These are phyloP conservation scores for Debaryomyces robertsiae DNA, from an alignment of 1,139 yeast species.

Conservation along the genomic window DNA sequence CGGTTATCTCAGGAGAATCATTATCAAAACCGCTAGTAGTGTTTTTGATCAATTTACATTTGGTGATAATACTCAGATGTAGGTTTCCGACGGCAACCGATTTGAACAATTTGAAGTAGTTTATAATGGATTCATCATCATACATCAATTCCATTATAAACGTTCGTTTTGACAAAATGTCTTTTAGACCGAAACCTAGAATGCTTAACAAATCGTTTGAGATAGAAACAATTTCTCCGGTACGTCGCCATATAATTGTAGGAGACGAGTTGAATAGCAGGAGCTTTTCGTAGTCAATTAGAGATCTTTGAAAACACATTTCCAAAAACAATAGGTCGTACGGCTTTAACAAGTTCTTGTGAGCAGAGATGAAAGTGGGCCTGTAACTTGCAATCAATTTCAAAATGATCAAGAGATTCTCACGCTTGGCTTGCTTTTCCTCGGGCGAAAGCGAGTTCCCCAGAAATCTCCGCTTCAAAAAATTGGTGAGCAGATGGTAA, in stretches of 20 bases:
- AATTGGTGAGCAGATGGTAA: slow-evolving; percentile 61
- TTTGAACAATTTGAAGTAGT: slow-evolving; percentile 47
- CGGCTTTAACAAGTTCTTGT: slow-evolving; percentile 62
- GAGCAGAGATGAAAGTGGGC: slow-evolving; percentile 74
- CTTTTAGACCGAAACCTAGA: slow-evolving; percentile 55
- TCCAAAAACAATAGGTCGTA: slow-evolving; percentile 68
- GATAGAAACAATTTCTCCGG: slow-evolving; percentile 74
- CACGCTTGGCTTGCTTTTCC: slow-evolving; percentile 39
- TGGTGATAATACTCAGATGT: slow-evolving; percentile 53
- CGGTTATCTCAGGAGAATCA: slow-evolving; percentile 11
- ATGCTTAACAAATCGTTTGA: slow-evolving; percentile 67
- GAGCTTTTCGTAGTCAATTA: slow-evolving; percentile 64
- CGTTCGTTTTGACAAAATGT: slow-evolving; percentile 53
- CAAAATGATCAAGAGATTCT: slow-evolving; percentile 55
- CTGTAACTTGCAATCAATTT: slow-evolving; percentile 70
- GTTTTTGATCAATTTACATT: slow-evolving; percentile 43
- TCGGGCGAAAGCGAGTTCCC: slow-evolving; percentile 35
- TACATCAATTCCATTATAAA: slow-evolving; percentile 53
- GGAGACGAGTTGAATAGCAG: slow-evolving; percentile 65
- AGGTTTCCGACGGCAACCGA: slow-evolving; percentile 54
- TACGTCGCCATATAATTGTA: slow-evolving; percentile 74
- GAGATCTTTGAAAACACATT: slow-evolving; percentile 66
- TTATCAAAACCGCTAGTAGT: slow-evolving; percentile 1
- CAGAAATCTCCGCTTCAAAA: slow-evolving; percentile 56
- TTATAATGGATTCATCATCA: slow-evolving; percentile 49